phyloP scores from a whole-genome alignment of 371 early-diverging fungal genomes.

The Apophysomyces trapeziformis region DNA sequence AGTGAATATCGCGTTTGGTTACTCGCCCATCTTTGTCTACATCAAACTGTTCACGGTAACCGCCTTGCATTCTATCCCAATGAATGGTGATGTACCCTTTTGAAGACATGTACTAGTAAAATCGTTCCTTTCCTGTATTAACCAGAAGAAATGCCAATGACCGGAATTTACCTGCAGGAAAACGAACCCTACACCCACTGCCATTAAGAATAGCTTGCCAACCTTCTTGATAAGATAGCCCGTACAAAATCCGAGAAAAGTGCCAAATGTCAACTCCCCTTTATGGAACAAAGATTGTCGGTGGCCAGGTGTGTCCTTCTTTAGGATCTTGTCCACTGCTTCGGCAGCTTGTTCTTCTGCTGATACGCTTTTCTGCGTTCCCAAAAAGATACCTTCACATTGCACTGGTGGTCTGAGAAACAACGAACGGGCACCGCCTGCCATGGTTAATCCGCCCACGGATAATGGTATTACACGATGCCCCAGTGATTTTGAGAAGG shows the following conservation, averaged over 20 bases:
- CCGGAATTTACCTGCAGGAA: conserved; percentile 43
- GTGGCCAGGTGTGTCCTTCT: conserved; percentile 4
- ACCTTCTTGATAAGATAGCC: conserved; percentile 54
- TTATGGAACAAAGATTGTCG: conserved; percentile 31
- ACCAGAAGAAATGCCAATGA: no score
- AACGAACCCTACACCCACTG: conserved; percentile 47
- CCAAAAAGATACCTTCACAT: conserved; percentile 33
- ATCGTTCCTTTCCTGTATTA: background rate
- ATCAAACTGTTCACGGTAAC: conserved; percentile 43
- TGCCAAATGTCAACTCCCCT: conserved; percentile 51
- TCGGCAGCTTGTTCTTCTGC: background rate
- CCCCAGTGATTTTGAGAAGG: no score
- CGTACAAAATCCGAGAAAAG: conserved; percentile 51
- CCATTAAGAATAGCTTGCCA: conserved; percentile 43
- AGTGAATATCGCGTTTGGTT: conserved; percentile 44
- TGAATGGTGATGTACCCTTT: conserved; percentile 62
- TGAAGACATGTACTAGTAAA: conserved; percentile 43
- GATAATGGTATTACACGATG: no score
- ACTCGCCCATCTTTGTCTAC: conserved; percentile 57
- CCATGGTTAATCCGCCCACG: conserved; percentile 11
- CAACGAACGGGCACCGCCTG: conserved; percentile 20
- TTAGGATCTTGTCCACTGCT: background rate
- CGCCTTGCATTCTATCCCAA: conserved; percentile 57
- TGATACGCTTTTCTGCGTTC: background rate
- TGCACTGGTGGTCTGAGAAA: conserved; percentile 27